A percentile compares a stretch with the other conserved stretches of the same genome.
Evolutionary conservation across 495 filamentous ascomycete genomes (phyloP).

Genomic region (Rusavskia elegans): DNA sequence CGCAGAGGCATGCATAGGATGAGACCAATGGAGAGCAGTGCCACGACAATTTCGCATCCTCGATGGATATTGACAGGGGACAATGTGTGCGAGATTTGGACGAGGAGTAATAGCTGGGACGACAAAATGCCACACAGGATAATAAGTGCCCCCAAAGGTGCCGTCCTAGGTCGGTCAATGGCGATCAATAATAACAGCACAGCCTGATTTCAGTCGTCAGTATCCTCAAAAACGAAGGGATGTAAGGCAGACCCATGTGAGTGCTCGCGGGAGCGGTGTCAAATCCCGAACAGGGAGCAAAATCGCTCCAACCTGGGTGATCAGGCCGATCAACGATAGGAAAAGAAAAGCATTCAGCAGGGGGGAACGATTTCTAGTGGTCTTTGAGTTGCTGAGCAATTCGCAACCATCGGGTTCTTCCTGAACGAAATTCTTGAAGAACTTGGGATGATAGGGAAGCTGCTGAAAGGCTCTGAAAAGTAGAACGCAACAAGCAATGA

Average conservation of each 20-base stretch:
- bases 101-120: constrained; percentile 21
- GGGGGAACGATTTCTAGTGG: constrained; percentile 6
- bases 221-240: not conserved
- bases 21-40: constrained; percentile 27
- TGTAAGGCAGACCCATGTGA: constrained; percentile 30
- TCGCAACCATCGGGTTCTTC: constrained; percentile 21
- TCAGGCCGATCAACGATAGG: constrained; percentile 24
- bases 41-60: constrained; percentile 25
- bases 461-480: constrained; percentile 20
- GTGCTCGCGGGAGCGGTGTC: constrained; percentile 17
- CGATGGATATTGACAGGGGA: constrained; percentile 21
- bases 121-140: constrained; percentile 19
- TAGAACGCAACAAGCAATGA: constrained; percentile 15
- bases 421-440: constrained; percentile 34
- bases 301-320: constrained; percentile 23
- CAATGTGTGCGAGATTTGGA: constrained; percentile 14
- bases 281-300: constrained; percentile 18
- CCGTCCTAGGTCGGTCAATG: constrained; percentile 30
- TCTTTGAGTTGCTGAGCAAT: constrained; percentile 11
- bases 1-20: constrained; percentile 62
- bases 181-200: constrained; percentile 27
- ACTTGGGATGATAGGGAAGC: constrained; percentile 24
- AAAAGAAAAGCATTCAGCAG: constrained; percentile 25
- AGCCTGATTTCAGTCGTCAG: constrained; percentile 20
- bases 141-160: constrained; percentile 25